These are phyloP conservation scores for Cytospora schulzeri DNA, from an alignment of 2,329 filamentous ascomycete species.

Conservation along the genomic window DNA sequence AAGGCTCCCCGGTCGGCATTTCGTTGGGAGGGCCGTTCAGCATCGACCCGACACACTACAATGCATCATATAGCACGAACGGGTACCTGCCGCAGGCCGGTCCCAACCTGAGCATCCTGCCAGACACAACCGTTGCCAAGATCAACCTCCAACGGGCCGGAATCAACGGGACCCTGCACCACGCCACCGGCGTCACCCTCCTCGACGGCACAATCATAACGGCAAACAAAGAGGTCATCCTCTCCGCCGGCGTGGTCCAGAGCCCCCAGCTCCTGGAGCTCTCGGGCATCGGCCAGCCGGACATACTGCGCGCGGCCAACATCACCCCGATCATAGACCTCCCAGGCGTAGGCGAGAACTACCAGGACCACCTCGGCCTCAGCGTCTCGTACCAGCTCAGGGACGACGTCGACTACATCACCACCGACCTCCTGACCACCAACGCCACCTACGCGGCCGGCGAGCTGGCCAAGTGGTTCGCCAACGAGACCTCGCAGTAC, in stretches of 20 bases:
- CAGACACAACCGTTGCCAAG: constrained; percentile 38
- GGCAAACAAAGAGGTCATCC: constrained; percentile 35
- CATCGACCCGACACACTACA: constrained; percentile 37
- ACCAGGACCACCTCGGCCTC: constrained; percentile 47
- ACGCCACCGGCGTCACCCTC: constrained; percentile 36
- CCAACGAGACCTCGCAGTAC: constrained; percentile 27
- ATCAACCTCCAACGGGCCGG: constrained; percentile 17
- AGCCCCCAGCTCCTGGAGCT: constrained; percentile 18
- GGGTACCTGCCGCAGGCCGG: constrained; percentile 40
- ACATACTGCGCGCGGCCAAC: constrained; percentile 34
- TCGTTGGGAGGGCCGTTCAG: constrained; percentile 27
- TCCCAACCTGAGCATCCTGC: constrained; percentile 41
- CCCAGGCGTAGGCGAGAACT: constrained; percentile 50
- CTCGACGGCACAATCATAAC: constrained; percentile 22
- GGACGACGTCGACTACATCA: constrained; percentile 19
- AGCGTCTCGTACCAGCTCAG: constrained; percentile 33
- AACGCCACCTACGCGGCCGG: constrained; percentile 25
- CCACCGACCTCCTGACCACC: constrained; percentile 28
- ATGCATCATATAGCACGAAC: constrained; percentile 37
- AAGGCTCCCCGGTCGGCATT: neutral
- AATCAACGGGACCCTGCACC: constrained; percentile 14
- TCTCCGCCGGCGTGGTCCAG: constrained; percentile 18
- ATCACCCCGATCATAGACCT: constrained; percentile 44
- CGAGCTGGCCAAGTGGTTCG: constrained; percentile 27
- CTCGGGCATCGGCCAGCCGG: constrained; percentile 17